Percentiles rank a stretch among this genome's conserved stretches.
Evolutionary conservation across 2,329 filamentous ascomycete genomes (phyloP).

Genomic region (Ascochyta pisi): DNA sequence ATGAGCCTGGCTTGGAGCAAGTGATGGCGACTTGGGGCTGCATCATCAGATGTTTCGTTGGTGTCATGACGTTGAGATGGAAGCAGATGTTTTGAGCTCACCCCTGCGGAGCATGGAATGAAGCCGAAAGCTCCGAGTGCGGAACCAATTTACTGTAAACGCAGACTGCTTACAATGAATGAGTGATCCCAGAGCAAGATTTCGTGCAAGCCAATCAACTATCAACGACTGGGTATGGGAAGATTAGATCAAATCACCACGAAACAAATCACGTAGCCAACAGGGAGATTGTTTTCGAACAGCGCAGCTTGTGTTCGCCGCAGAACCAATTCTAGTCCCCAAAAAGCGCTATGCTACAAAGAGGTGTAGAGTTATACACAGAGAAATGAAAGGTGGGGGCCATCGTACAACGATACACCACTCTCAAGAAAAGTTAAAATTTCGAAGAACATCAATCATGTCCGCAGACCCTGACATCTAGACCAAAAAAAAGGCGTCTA

Average conservation of each 20-base stretch:
- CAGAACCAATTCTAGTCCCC: background rate
- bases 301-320: background rate
- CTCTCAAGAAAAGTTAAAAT: background rate
- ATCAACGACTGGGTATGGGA: too few species aligned
- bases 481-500: constrained; percentile 1
- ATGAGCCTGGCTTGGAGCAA: background rate
- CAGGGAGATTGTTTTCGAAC: background rate
- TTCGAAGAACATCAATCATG: constrained; percentile 12
- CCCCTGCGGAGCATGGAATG: background rate
- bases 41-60: background rate
- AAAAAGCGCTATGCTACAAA: constrained; percentile 10
- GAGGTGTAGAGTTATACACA: constrained; percentile 8
- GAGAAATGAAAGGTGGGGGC: constrained; percentile 3
- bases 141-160: background rate
- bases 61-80: background rate
- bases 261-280: background rate
- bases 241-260: background rate
- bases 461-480: background rate
- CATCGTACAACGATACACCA: constrained; percentile 9
- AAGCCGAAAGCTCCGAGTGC: too few species aligned
- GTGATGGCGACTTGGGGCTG: background rate
- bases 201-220: too few species aligned
- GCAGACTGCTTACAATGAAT: too few species aligned
- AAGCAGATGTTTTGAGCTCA: background rate
- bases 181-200: too few species aligned